Percentiles rank a stretch among this genome's conserved stretches.
phyloP scores from a whole-genome alignment of 371 early-diverging fungal species.

The Rhizopus sp. region DNA sequence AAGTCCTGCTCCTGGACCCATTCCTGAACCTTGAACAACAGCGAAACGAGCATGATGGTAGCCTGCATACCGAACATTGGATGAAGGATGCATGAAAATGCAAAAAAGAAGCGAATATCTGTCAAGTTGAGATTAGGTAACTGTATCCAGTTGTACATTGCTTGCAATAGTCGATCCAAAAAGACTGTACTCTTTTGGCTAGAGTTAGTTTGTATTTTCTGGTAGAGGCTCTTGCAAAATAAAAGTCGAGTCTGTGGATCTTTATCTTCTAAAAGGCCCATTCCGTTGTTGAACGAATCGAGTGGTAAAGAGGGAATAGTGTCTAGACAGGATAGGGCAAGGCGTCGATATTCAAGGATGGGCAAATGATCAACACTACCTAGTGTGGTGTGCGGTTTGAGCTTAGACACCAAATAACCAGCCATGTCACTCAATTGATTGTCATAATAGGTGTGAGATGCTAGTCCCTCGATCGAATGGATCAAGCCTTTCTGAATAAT shows the following conservation, averaged over 20 bases:
- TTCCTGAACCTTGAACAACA: conserved; percentile 64
- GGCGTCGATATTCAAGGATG: conserved; percentile 47
- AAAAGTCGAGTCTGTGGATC: conserved; percentile 17
- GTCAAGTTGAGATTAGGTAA: conserved; percentile 43
- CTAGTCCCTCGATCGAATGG: conserved; percentile 70
- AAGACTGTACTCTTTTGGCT: conserved; percentile 27
- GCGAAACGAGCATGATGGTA: conserved; percentile 56
- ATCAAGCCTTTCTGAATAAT: conserved; percentile 55
- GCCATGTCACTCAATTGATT: conserved; percentile 85
- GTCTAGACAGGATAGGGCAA: conserved; percentile 54
- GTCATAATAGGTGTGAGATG: conserved; percentile 79
- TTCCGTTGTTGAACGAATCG: conserved; percentile 17
- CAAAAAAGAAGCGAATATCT: conserved; percentile 58
- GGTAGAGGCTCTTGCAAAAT: conserved; percentile 12
- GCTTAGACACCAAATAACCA: conserved; percentile 68
- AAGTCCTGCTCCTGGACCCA: conserved; percentile 30
- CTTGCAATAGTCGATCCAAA: conserved; percentile 41
- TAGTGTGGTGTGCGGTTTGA: conserved; percentile 48
- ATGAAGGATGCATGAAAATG: conserved; percentile 51
- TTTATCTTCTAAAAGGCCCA: conserved; percentile 21
- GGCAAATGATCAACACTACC: conserved; percentile 51
- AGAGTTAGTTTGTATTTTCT: conserved; percentile 1
- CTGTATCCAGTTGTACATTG: conserved; percentile 50
- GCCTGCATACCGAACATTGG: conserved; percentile 61
- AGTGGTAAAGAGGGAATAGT: conserved; percentile 15